Conservation (phyloP, 2,329 filamentous ascomycete species). For the Penicillium sp. region DNA sequence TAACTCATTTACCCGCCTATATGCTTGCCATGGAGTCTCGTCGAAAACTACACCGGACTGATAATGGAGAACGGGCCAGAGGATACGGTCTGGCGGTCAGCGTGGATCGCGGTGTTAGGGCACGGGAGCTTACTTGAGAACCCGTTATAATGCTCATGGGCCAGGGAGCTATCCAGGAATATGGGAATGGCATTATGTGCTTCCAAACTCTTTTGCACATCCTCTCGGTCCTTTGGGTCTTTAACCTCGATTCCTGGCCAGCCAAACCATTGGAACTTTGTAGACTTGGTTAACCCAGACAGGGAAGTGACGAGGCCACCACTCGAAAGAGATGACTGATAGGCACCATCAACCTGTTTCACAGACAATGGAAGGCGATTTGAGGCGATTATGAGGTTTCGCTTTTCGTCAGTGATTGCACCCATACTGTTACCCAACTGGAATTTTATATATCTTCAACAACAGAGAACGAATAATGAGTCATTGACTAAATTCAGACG, state of each 20-base stretch:
- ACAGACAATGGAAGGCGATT: slow-evolving; percentile 92
- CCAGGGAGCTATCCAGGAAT: slow-evolving; percentile 82
- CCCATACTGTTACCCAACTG: slow-evolving; percentile 7
- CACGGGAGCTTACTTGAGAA: slow-evolving; percentile 73
- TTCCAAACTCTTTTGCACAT: slow-evolving; percentile 69
- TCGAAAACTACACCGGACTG: slow-evolving; percentile 13
- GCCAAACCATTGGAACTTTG: slow-evolving; percentile 92
- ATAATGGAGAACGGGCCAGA: slow-evolving; percentile 73
- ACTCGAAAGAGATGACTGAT: slow-evolving; percentile 84
- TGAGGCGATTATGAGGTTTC: slow-evolving; percentile 68
- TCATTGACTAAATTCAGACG: background rate
- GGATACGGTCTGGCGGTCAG: slow-evolving; percentile 69
- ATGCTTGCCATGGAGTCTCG: slow-evolving; percentile 67
- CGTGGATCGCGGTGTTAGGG: background rate
- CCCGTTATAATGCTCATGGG: slow-evolving; percentile 91
- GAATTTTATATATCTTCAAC: background rate
- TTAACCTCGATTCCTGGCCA: slow-evolving; percentile 90
- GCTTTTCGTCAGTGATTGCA: slow-evolving; percentile 18
- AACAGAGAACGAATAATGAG: background rate
- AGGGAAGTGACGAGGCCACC: slow-evolving; percentile 88
- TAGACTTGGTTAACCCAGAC: slow-evolving; percentile 82
- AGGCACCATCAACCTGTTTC: slow-evolving; percentile 78
- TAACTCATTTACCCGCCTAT: slow-evolving; percentile 81
- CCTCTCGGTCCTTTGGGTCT: slow-evolving; percentile 65
- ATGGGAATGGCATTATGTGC: slow-evolving; percentile 82